These are phyloP conservation scores for Ascochyta viciae-villosae DNA, from an alignment of 2,329 filamentous ascomycete genomes.

Conservation along the genomic window DNA sequence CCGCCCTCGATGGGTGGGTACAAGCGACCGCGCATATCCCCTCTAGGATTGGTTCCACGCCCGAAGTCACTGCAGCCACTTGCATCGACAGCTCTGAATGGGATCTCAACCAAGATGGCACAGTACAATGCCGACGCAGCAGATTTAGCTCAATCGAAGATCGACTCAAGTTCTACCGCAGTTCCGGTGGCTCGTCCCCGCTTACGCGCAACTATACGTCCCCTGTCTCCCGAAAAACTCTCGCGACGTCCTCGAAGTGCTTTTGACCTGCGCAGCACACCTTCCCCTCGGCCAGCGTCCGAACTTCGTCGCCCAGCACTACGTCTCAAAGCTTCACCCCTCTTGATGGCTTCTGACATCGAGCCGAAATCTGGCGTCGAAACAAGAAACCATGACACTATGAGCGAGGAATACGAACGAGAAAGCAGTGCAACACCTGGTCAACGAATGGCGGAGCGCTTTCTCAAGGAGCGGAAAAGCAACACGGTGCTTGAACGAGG, in stretches of 20 bases:
- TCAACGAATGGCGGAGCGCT: slow-evolving; percentile 37
- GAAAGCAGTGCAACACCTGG: slow-evolving; percentile 33
- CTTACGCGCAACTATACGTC: slow-evolving; percentile 25
- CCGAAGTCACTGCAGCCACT: slow-evolving; percentile 31
- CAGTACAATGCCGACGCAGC: slow-evolving; percentile 24
- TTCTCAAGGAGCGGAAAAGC: slow-evolving; percentile 28
- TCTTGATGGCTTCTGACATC: slow-evolving; percentile 25
- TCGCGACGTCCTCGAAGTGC: slow-evolving; percentile 40
- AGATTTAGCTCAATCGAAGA: slow-evolving; percentile 2
- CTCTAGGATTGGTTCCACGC: slow-evolving; percentile 4
- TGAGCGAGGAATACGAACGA: slow-evolving; percentile 11
- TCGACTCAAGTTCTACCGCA: slow-evolving; percentile 2
- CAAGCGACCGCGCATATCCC: slow-evolving; percentile 5
- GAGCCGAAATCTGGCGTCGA: slow-evolving; percentile 18
- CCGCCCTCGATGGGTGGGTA: slow-evolving; percentile 8
- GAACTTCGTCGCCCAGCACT: slow-evolving; percentile 15
- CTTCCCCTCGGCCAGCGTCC: slow-evolving; percentile 7
- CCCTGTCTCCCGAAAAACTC: slow-evolving; percentile 31
- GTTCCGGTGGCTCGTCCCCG: slow-evolving; percentile 20
- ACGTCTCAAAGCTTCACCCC: slow-evolving; percentile 16
- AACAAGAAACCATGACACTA: neutral
- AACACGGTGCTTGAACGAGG: slow-evolving; percentile 11
- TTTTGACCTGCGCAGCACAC: slow-evolving; percentile 37
- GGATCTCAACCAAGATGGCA: slow-evolving; percentile 18
- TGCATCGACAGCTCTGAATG: slow-evolving; percentile 17